These are phyloP conservation scores for Byssoonygena ceratinophila DNA, from an alignment of 2,329 filamentous ascomycete species.

Conservation along the genomic window DNA sequence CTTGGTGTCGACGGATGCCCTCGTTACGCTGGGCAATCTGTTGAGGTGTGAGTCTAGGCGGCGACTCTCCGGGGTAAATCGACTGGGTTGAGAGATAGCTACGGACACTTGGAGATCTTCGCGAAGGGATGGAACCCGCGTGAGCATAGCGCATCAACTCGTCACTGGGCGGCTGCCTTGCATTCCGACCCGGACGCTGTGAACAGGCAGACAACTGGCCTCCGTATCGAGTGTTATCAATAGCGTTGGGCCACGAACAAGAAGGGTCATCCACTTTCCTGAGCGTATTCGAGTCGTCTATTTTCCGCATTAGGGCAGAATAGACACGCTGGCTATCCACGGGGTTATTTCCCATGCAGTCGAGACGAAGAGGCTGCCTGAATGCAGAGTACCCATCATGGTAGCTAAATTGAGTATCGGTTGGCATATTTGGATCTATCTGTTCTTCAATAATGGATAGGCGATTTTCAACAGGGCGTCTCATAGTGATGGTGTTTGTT, in stretches of 20 bases:
- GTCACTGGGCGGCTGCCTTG: conserved; percentile 15
- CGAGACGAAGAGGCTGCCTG: conserved; percentile 20
- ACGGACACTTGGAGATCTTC: conserved; percentile 5
- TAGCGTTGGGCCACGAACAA: not conserved
- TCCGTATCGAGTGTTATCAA: not conserved
- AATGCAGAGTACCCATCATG: conserved; percentile 24
- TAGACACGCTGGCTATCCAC: conserved; percentile 27
- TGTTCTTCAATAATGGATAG: conserved; percentile 38
- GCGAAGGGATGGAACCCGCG: not conserved
- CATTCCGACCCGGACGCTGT: conserved; percentile 6
- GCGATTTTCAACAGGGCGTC: conserved; percentile 26
- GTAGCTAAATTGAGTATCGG: conserved; percentile 20
- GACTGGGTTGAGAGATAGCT: conserved; percentile 11
- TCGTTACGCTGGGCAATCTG: conserved; percentile 21
- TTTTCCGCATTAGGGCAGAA: conserved; percentile 27
- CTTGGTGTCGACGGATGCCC: not conserved
- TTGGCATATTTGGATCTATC: conserved; percentile 22
- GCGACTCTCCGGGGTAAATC: not conserved
- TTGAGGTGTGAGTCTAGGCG: conserved; percentile 16
- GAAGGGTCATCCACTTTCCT: not conserved
- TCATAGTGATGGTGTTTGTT: conserved; percentile 32
- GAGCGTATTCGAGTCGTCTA: conserved; percentile 18
- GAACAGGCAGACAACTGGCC: conserved; percentile 1
- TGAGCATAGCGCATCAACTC: not conserved
- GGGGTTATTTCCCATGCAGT: conserved; percentile 14